phyloP scores from a whole-genome alignment of 192 early-diverging fungal genomes.

The Mortierella claussenii region DNA sequence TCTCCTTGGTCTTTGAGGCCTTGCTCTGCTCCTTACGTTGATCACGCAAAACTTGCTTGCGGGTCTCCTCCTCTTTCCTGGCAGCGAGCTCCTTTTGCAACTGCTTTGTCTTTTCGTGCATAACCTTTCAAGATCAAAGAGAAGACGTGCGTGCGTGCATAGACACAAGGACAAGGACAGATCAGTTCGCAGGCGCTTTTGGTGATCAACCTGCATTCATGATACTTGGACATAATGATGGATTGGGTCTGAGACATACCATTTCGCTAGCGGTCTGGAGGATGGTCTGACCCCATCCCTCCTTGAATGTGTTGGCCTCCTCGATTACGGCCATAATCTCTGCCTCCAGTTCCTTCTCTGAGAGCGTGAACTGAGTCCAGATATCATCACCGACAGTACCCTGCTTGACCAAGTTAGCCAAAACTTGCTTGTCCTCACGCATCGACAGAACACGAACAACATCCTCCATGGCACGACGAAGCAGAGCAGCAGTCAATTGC shows the following conservation, averaged over 20 bases:
- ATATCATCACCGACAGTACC: slow-evolving; percentile 90
- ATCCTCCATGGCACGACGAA: slow-evolving; percentile 87
- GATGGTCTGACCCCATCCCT: slow-evolving; percentile 89
- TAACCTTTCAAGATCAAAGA: slow-evolving; percentile 18
- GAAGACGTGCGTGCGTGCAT: not conserved
- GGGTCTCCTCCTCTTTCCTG: slow-evolving; percentile 43
- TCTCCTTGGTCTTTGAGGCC: slow-evolving; percentile 12
- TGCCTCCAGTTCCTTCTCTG: slow-evolving; percentile 83
- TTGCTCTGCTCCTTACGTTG: slow-evolving; percentile 28
- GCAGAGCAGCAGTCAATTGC: slow-evolving; percentile 77
- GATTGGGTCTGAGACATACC: slow-evolving; percentile 43
- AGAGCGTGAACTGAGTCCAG: slow-evolving; percentile 77
- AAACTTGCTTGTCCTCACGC: slow-evolving; percentile 83
- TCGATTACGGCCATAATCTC: slow-evolving; percentile 87
- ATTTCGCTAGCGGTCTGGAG: slow-evolving; percentile 87
- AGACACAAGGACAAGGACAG: not conserved
- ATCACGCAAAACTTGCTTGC: slow-evolving; percentile 37
- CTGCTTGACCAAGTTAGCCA: slow-evolving; percentile 79
- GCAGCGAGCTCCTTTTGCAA: slow-evolving; percentile 44
- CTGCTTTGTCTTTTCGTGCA: slow-evolving; percentile 53
- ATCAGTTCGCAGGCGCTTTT: not conserved
- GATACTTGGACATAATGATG: not conserved
- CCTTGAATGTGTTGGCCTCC: slow-evolving; percentile 84
- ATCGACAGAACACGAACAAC: slow-evolving; percentile 81
- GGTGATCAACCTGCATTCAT: not conserved